Conservation (phyloP, 257 asterid species). For the Haberlea rhodopensis region DNA sequence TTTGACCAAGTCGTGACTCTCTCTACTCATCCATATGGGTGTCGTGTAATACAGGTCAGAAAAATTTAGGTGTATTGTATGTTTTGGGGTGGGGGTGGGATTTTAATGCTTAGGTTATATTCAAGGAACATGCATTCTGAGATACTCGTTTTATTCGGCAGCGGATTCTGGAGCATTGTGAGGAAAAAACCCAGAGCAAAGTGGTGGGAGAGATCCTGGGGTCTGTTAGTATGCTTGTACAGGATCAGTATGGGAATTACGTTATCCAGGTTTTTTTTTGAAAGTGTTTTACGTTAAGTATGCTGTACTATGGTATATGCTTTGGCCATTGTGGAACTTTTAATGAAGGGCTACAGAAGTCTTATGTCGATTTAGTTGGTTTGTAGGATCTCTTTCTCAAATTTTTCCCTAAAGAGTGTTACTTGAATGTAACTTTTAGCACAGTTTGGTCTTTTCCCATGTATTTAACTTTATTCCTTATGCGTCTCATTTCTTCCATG, state of each 20-base stretch:
- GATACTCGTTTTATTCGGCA: conserved; percentile 31
- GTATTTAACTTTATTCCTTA: not conserved
- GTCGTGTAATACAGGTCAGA: conserved; percentile 92
- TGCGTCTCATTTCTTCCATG: not conserved
- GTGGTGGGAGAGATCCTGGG: conserved; percentile 92
- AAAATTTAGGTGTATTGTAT: not conserved
- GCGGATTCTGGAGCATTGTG: conserved; percentile 88
- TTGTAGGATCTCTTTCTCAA: not conserved
- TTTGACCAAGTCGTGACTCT: conserved; percentile 88
- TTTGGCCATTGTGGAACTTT: not conserved
- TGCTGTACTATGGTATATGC: not conserved
- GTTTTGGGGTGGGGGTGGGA: not conserved
- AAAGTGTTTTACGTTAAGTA: not conserved
- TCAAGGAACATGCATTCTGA: conserved; percentile 1
- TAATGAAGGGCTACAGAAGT: conserved; percentile 3
- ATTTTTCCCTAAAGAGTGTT: not conserved
- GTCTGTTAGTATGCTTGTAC: conserved; percentile 88
- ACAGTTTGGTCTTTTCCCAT: not conserved
- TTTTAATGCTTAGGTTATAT: not conserved
- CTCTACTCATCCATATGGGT: conserved; percentile 95
- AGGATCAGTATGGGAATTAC: conserved; percentile 96
- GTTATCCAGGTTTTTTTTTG: conserved; percentile 69
- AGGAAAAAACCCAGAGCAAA: conserved; percentile 65
- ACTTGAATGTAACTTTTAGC: not conserved
- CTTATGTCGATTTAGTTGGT: not conserved